These are phyloP conservation scores for Catharanthus roseus DNA, from an alignment of 257 asterid species.

Conservation along the genomic window DNA sequence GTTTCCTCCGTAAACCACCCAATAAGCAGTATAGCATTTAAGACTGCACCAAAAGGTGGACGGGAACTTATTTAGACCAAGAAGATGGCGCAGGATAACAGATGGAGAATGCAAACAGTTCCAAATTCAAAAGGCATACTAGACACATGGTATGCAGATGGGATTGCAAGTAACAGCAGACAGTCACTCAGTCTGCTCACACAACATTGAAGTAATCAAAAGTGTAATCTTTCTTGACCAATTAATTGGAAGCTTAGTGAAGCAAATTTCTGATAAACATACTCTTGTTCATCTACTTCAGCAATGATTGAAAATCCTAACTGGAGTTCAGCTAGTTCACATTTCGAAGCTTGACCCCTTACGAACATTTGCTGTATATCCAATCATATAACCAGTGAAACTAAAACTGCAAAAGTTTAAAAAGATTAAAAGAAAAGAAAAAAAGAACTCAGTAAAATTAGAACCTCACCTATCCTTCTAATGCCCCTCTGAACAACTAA, in stretches of 20 bases:
- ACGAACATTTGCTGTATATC: constrained; percentile 26
- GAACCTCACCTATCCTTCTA: constrained; percentile 34
- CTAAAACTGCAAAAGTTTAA: constrained; percentile 13
- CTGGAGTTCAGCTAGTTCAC: constrained; percentile 32
- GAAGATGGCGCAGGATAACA: neutral
- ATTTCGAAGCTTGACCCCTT: constrained; percentile 28
- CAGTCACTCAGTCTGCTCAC: neutral
- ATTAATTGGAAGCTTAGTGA: neutral
- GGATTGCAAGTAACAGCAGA: neutral
- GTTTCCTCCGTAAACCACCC: no score
- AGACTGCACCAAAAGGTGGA: no score
- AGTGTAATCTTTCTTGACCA: neutral
- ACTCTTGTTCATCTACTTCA: constrained; percentile 13
- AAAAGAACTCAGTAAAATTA: constrained; percentile 11
- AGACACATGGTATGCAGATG: neutral
- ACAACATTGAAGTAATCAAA: neutral
- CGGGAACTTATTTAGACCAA: no score
- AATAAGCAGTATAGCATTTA: no score
- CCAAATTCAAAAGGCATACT: neutral
- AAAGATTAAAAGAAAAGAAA: neutral
- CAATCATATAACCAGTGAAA: constrained; percentile 24
- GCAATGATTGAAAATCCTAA: constrained; percentile 21
- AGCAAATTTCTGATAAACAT: neutral
- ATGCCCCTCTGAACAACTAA: constrained; percentile 6
- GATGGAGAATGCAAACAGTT: neutral